Evolutionary conservation across 2,329 filamentous ascomycete species (phyloP).

Genomic region (Pleomassaria siparia): DNA sequence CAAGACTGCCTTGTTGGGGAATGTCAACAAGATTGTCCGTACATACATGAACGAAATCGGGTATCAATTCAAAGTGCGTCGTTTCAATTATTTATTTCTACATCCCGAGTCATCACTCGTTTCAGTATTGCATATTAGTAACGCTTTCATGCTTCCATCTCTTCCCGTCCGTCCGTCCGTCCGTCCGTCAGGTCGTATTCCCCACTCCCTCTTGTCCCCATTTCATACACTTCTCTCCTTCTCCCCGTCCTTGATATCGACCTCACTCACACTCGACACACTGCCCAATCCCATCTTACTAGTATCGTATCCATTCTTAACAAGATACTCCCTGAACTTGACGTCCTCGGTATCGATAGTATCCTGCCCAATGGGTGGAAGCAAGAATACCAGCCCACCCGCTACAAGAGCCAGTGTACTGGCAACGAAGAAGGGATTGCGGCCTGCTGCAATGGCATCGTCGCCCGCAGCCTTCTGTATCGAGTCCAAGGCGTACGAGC

Average conservation of each 20-base stretch:
- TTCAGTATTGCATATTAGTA: too few relatives aligned
- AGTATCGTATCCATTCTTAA: slow-evolving; percentile 75
- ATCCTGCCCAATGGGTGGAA: slow-evolving; percentile 79
- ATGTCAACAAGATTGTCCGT: too few relatives aligned
- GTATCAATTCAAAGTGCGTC: too few relatives aligned
- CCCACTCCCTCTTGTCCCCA: background rate
- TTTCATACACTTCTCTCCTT: background rate
- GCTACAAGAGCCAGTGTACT: slow-evolving; percentile 75
- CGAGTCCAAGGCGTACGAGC: slow-evolving; percentile 78
- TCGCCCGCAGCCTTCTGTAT: slow-evolving; percentile 45
- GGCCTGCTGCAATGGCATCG: slow-evolving; percentile 58
- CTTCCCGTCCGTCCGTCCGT: too few relatives aligned
- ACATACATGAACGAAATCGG: too few relatives aligned
- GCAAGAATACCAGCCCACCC: slow-evolving; percentile 62
- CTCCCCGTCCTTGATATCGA: slow-evolving; percentile 6
- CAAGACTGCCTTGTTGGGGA: too few relatives aligned
- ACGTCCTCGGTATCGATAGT: slow-evolving; percentile 79
- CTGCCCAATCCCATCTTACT: slow-evolving; percentile 51
- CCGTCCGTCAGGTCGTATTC: too few relatives aligned
- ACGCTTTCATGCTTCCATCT: too few relatives aligned
- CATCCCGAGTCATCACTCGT: too few relatives aligned
- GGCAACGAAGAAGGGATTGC: slow-evolving; percentile 90
- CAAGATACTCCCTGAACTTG: slow-evolving; percentile 73
- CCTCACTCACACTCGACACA: slow-evolving; percentile 15
- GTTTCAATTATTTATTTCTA: too few relatives aligned